Base-by-base conservation (phyloP, 1,139 yeast genomes). In the Geotrichum citri-aurantii region DNA sequence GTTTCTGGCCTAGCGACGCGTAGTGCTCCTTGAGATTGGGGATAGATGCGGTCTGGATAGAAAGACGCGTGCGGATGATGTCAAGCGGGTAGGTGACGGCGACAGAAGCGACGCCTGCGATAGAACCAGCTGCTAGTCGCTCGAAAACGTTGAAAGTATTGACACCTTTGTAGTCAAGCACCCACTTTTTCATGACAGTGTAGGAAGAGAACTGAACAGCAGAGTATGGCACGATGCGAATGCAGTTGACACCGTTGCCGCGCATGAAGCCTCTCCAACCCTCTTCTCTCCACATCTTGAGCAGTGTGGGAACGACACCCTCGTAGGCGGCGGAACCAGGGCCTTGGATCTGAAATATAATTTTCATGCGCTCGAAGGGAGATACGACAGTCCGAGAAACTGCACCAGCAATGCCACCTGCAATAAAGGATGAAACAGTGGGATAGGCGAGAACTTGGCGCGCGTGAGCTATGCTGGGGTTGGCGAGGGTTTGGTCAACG, bases 331-430 rank as follows among this genome's bases (percentile, higher is more conserved):
- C 79, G 17, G 8, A 79, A 69, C 86, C 88, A 1, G 88, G 86
- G 1, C 92, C 92, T 72, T 93, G 98, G 48, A 93, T 83, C 72
- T 93, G 99, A 65, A 91, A 82, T 49, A 93, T 73, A 64, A 93
- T 95, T 73, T 93, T 93, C 66, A 95, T 96, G 65, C 99, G 78
- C 71, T 93, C 99, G 72, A 93, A 84, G 0, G 99, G 99, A 3
- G 97, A 88, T 6, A 92, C 97, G 1, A 87, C 92, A 0, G 99
- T 93, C 58, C 99, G 77, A 0, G 96, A 88, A 1, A 91, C 83
- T 0, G 96, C 97, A 5, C 98, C 99, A 0, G 98, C 98, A 5
- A 87, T 75, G 4, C 91, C 91, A 24, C 92, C 92, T 23, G 86
- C 84, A 1, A 85, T 60, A 57, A 93, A 82, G 7, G 96, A 86